Conservation (phyloP, 2,329 filamentous ascomycete genomes). For the Arthroderma uncinatum region DNA sequence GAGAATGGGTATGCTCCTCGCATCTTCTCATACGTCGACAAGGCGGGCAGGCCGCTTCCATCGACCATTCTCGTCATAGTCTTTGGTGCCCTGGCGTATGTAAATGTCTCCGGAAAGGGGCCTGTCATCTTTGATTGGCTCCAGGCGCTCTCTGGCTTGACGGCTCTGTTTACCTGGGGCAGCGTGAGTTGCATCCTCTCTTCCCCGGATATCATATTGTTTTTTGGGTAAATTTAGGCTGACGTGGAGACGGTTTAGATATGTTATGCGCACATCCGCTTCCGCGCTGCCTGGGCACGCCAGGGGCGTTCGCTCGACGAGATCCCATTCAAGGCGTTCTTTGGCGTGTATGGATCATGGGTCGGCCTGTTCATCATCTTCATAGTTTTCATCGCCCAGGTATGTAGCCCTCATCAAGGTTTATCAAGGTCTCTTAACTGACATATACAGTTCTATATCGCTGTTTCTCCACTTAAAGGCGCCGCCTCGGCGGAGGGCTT, state of each 20-base stretch:
- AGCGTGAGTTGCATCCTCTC: constrained; percentile 24
- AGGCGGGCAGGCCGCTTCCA: constrained; percentile 35
- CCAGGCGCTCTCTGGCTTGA: constrained; percentile 51
- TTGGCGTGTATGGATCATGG: constrained; percentile 51
- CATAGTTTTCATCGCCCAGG: constrained; percentile 43
- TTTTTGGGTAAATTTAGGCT: not conserved
- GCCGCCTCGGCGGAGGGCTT: constrained; percentile 18
- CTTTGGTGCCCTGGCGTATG: constrained; percentile 34
- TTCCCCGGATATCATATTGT: too few relatives aligned
- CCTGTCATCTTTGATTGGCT: constrained; percentile 52
- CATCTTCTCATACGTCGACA: constrained; percentile 37
- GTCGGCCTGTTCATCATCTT: constrained; percentile 47
- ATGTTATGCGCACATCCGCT: constrained; percentile 56
- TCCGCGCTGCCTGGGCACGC: constrained; percentile 49
- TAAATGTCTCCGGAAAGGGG: constrained; percentile 36
- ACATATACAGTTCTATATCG: constrained; percentile 20
- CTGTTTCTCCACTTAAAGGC: constrained; percentile 18
- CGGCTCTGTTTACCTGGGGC: constrained; percentile 54
- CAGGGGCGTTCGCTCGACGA: constrained; percentile 50
- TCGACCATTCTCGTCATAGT: constrained; percentile 32
- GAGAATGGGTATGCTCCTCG: constrained; percentile 36
- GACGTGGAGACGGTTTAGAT: constrained; percentile 37
- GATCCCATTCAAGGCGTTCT: constrained; percentile 49
- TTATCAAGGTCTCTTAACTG: constrained; percentile 21
- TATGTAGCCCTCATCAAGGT: too few relatives aligned